These are phyloP conservation scores for Microbotryomycetes sp. DNA, from an alignment of 1,284 basidiomycete genomes.

Conservation along the genomic window DNA sequence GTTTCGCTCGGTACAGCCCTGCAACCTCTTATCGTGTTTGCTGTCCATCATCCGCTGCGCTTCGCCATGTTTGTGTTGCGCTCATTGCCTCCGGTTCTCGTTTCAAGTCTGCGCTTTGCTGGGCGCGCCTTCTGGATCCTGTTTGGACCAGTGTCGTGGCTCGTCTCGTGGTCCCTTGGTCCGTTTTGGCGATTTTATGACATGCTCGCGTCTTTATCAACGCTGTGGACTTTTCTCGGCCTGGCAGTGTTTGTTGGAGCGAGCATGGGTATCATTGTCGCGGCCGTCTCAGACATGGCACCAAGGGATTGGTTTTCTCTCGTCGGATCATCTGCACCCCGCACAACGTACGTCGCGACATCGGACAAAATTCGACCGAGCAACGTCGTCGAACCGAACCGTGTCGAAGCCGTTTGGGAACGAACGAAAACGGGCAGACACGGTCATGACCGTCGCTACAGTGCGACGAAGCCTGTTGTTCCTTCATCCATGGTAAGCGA, in stretches of 20 bases:
- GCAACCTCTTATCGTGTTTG: constrained; percentile 10
- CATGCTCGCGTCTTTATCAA: background rate
- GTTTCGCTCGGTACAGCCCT: background rate
- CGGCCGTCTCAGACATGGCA: background rate
- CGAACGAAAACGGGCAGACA: background rate
- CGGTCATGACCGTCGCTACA: no score
- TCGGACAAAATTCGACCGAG: background rate
- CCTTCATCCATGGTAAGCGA: background rate
- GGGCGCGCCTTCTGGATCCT: background rate
- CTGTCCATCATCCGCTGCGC: constrained; percentile 18
- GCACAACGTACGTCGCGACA: background rate
- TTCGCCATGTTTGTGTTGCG: constrained; percentile 2
- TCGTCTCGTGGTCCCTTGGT: no score
- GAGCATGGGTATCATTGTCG: background rate
- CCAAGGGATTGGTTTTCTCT: background rate
- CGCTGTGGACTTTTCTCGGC: background rate
- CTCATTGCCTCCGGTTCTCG: background rate
- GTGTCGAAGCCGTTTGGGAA: background rate
- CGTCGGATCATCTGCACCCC: background rate
- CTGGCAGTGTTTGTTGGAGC: background rate
- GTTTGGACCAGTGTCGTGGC: background rate
- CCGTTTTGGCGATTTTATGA: background rate
- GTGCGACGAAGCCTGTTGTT: background rate
- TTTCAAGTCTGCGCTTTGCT: background rate
- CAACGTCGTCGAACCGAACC: background rate